Conservation (phyloP, 441 rosid genomes). For the Erysimum cheiri region DNA sequence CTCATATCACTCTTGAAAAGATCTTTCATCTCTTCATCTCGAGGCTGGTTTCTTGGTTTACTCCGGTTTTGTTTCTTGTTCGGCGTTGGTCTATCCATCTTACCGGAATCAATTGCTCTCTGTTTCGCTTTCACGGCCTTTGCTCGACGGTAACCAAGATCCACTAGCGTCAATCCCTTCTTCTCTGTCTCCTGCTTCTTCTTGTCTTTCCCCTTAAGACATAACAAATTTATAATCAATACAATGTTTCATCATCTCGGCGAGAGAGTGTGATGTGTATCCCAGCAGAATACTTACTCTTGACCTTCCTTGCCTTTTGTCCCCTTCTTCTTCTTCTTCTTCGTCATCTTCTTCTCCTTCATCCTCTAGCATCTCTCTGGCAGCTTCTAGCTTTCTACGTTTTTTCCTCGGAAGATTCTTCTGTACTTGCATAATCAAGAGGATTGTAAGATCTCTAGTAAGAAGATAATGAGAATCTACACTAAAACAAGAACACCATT, state of each 20-base stretch:
- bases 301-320: conserved; percentile 45
- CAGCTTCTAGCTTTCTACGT: conserved; percentile 94
- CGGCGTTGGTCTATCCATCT: conserved; percentile 56
- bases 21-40: conserved; percentile 82
- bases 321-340: conserved; percentile 54
- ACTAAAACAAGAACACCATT: conserved; percentile 15
- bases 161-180: conserved; percentile 72
- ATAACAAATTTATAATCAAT: conserved; percentile 2
- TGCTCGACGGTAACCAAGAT: conserved; percentile 88
- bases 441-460: conserved; percentile 9
- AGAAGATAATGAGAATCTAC: conserved; percentile 12
- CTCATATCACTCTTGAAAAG: conserved; percentile 91
- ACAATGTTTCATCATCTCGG: conserved; percentile 5
- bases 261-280: neutral
- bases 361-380: conserved; percentile 95
- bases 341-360: conserved; percentile 51
- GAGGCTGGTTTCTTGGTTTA: conserved; percentile 61
- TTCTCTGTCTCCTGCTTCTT: conserved; percentile 64
- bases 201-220: conserved; percentile 56
- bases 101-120: conserved; percentile 79
- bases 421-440: conserved; percentile 54
- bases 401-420: conserved; percentile 89
- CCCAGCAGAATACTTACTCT: conserved; percentile 45
- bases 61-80: conserved; percentile 56
- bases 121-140: conserved; percentile 85